Base-by-base conservation (phyloP, 2,329 filamentous ascomycete species). In the Orbilia quercus region DNA sequence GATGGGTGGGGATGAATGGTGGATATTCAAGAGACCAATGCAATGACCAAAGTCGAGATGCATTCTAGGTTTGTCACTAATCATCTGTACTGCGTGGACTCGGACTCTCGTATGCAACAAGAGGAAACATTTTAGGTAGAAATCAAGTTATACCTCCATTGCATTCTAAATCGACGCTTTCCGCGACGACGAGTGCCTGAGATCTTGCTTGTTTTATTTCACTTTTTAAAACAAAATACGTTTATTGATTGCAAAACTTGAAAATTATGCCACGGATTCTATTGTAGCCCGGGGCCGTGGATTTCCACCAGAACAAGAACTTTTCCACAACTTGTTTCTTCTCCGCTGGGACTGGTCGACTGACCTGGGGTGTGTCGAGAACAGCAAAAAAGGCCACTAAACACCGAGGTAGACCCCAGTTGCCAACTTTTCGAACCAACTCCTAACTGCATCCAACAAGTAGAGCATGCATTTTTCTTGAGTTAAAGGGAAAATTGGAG, bases 291-390 rank as follows among this genome's bases (percentile, higher is more conserved):
- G n/a, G n/a, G n/a, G 14, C 18, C 50, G 47, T 48, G 11, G 31
- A 44, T 28, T 66, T 66, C 53, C 16, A 31, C 22, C 28, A 22
- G 28, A 45, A 64, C 4, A 23, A 64, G 47, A 23, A 25, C 48
- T 28, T 58, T 48, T 58, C 58, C 23, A 31, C 53, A 40, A 66
- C 20, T 40, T 9, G 40, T 28, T 51, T 66, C 62, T 57, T 66
- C 58, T 66, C 53, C 51, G 62, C 58, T 66, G 44, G 62, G 51
- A 44, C 16, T 48, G 23, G 50, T 48, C 59, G 48, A 31, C 14
- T 36, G 45, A 25, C 31, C 22, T 48, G 11, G n/a, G 53, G 14
- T 31, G 51, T 40, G 20, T 9, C 28, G 9, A 31, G 14, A 38
- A 14, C 12, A 6, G 22, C 47, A 20, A 28, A 28, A 16, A 50